These are phyloP conservation scores for Hypoxylon sp. DNA, from an alignment of 2,329 filamentous ascomycete species.

Conservation along the genomic window DNA sequence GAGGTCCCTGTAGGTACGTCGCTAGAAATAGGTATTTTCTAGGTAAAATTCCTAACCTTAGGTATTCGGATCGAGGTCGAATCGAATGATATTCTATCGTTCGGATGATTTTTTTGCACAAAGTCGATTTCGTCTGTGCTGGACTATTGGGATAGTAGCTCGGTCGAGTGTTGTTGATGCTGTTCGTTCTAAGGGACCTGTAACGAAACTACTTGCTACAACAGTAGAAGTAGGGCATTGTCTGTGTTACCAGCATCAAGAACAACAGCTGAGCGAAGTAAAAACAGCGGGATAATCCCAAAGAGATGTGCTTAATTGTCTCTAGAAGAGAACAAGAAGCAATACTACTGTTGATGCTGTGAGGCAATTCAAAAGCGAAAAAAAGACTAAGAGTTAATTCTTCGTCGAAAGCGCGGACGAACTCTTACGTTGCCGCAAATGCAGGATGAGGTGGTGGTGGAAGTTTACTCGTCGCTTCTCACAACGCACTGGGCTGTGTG, in stretches of 20 bases:
- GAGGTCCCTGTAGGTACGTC: neutral
- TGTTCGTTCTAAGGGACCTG: conserved; percentile 27
- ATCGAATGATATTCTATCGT: conserved; percentile 4
- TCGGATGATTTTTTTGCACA: conserved; percentile 3
- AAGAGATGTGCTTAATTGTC: conserved; percentile 6
- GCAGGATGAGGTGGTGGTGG: conserved; percentile 42
- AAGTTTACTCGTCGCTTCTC: conserved; percentile 33
- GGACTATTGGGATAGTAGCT: conserved; percentile 3
- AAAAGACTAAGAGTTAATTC: conserved; percentile 12
- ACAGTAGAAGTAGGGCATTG: conserved; percentile 21
- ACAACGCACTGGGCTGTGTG: conserved; percentile 41
- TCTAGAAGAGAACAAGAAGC: conserved; percentile 6
- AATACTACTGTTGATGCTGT: conserved; percentile 11
- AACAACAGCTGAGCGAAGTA: conserved; percentile 5
- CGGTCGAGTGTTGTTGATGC: conserved; percentile 20
- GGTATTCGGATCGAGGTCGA: conserved; percentile 1
- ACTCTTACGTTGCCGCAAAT: conserved; percentile 40
- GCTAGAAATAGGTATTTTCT: neutral
- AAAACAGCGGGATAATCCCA: neutral
- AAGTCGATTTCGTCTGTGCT: conserved; percentile 7
- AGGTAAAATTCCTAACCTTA: neutral
- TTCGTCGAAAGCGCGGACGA: conserved; percentile 29
- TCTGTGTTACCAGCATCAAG: conserved; percentile 15
- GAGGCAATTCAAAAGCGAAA: conserved; percentile 15
- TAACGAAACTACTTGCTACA: conserved; percentile 29